Base-by-base conservation (phyloP, 495 filamentous ascomycete genomes). In the Pyrenula massariospora region DNA sequence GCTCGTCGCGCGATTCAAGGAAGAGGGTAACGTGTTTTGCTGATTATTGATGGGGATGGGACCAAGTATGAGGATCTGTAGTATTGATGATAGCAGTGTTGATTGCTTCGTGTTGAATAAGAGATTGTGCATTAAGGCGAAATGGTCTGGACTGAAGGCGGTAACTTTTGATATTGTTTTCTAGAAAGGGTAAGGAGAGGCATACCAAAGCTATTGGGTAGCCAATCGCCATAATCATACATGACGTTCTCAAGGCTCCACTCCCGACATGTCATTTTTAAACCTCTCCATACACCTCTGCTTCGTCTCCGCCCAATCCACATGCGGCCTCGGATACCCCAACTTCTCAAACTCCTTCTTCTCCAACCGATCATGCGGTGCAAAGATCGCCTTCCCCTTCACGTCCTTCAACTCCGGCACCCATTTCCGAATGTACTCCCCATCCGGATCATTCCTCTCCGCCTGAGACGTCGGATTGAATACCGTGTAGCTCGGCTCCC, bases 351-450 rank as follows among this genome's bases (percentile, higher is more conserved):
- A 76, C 49, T 71, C 72, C 24, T 63, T 59, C 53, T 72, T 71
- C 8, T 42, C 24, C 54, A 76, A 54, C 48, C 72, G 48, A 24
- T 66, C 60, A 57, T 62, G 62, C 0, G 73, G 73, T 31, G 65
- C 66, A 58, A 71, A 76, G 2, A 76, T 58, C 12, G 69, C 72
- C 56, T 73, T 73, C 0, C 72, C 70, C 54, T 72, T 54, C 48
- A 74, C 67, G 15, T 62, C 64, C 58, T 62, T 65, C 57, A 76
- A 67, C 73, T 91, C 86, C 22, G 75, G 76, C 12, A 89, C 73
- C 87, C 87, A 91, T 60, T 77, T 80, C 42, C 82, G 72, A 59
- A 91, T 89, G 64, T 87, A 89, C 53, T 77, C 75, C 0, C 86
- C 86, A 0, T 78, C 72, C 0, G 75, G 65, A 66, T 91, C 86